These are phyloP conservation scores for Staphylotrichum tortipilum DNA, from an alignment of 495 filamentous ascomycete genomes.

Conservation along the genomic window DNA sequence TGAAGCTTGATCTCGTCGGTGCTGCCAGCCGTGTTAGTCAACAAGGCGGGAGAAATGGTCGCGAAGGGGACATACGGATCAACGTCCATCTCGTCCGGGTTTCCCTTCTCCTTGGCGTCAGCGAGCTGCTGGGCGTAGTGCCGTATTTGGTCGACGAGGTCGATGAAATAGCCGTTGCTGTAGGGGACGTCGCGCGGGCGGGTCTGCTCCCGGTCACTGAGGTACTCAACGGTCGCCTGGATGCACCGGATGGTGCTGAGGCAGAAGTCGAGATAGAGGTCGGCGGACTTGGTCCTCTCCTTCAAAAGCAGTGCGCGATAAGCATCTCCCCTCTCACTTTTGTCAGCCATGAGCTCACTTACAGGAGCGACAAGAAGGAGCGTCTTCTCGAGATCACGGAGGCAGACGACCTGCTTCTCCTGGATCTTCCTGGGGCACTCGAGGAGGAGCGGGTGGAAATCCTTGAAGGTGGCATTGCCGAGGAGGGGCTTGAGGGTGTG, in stretches of 20 bases:
- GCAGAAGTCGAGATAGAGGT: constrained; percentile 74
- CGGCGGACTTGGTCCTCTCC: constrained; percentile 60
- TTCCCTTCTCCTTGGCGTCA: constrained; percentile 43
- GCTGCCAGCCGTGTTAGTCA: constrained; percentile 40
- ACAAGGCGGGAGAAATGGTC: not conserved
- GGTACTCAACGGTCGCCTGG: constrained; percentile 67
- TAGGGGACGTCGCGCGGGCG: constrained; percentile 77
- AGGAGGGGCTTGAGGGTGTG: constrained; percentile 46
- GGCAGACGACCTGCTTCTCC: constrained; percentile 70
- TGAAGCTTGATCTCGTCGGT: constrained; percentile 62
- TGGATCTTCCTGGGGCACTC: constrained; percentile 69
- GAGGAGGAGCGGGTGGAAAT: constrained; percentile 68
- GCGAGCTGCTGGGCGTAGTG: constrained; percentile 56
- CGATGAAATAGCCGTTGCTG: constrained; percentile 86
- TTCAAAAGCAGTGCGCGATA: constrained; percentile 57
- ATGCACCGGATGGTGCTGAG: constrained; percentile 78
- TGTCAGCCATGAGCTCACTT: constrained; percentile 51
- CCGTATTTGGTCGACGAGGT: constrained; percentile 79
- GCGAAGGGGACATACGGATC: constrained; percentile 37
- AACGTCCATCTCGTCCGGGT: constrained; percentile 42
- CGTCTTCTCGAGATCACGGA: constrained; percentile 85
- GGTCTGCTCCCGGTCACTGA: constrained; percentile 72
- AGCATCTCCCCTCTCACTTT: constrained; percentile 53
- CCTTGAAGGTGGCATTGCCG: constrained; percentile 49
- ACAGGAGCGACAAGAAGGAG: constrained; percentile 79